Base-by-base conservation (phyloP, 1,284 basidiomycete species). In the Puccinia novopanici region DNA sequence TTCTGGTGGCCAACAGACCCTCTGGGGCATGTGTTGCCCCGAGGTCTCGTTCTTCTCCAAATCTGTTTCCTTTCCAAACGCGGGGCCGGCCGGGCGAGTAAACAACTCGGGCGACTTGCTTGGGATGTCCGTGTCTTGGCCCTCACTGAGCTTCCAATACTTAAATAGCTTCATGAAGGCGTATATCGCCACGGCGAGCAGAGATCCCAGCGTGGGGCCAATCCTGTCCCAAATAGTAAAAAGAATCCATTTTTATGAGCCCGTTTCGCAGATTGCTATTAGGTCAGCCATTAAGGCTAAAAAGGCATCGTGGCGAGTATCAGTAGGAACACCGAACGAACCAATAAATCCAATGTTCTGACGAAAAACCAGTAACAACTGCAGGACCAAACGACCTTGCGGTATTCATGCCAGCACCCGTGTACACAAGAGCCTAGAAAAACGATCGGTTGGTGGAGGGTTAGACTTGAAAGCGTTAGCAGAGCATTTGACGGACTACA, bases 341-440 rank as follows among this genome's bases (percentile, higher is more conserved):
- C 75, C 75, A 76, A 54, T 76, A 76, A 67, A 76, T 76, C 77
- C 77, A 79, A 63, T 79, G 77, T 42, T 79, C 67, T 15, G 77
- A 24, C 45, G 54, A 37, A 63, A 79, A 79, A 42, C 77, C 68
- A 50, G 77, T 30, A 50, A 79, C 54, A 22, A 79, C 77, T n/a
- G 68, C 52, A 22, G 77, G 77, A 13, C 77, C 77, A 52, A 79
- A 79, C 0, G 68, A 52, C 48, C 77, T 59, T 27, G 77, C 77
- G 45, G 63, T 77, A 45, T 79, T 79, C 77, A 79, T 79, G 24
- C 63, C 24, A 48, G 77, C 77, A 19, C 77, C 77, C 9, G 77
- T 79, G 55, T 79, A 79, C 8, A 79, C 77, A 61, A 63, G 24
- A 34, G 77, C 77, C 75, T 77, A 30, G 40, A 77, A 68, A 55